Evolutionary conservation across 2,329 filamentous ascomycete genomes (phyloP).

Genomic region (Allantophomopsis lycopodina): DNA sequence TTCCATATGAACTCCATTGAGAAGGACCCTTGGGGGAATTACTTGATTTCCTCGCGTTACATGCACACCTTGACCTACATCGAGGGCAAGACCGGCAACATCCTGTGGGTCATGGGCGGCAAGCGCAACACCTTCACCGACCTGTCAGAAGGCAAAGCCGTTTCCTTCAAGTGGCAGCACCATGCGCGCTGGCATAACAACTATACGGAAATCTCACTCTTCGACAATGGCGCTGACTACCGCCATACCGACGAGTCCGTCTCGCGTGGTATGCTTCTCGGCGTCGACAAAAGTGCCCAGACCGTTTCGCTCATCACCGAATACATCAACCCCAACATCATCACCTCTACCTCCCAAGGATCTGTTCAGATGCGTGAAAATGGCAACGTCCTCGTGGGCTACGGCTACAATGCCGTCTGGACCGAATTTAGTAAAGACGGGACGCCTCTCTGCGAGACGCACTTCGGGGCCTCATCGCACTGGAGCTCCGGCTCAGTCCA

Average conservation of each 20-base stretch:
- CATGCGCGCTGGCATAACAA: conserved; percentile 30
- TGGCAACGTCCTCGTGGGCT: conserved; percentile 5
- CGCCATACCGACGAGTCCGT: conserved; percentile 3
- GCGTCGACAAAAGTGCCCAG: conserved; percentile 2
- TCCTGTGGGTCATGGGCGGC: conserved; percentile 37
- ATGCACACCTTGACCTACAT: conserved; percentile 26
- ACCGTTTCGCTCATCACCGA: conserved; percentile 3
- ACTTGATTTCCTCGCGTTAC: conserved; percentile 27
- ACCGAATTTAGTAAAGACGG: conserved; percentile 10
- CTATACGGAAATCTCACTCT: conserved; percentile 24
- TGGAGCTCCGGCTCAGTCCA: conserved; percentile 13
- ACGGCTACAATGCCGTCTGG: conserved; percentile 2
- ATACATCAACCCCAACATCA: conserved; percentile 1
- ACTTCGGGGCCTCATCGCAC: conserved; percentile 16
- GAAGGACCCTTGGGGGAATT: conserved; percentile 30
- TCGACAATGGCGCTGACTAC: conserved; percentile 26
- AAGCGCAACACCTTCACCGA: conserved; percentile 27
- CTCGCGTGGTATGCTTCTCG: conserved; percentile 1
- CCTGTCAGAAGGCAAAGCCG: conserved; percentile 25
- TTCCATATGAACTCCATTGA: conserved; percentile 41
- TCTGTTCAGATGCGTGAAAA: conserved; percentile 4
- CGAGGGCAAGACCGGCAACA: conserved; percentile 26
- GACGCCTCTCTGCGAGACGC: conserved; percentile 19
- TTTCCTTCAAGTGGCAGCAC: conserved; percentile 35
- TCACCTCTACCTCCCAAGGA: conserved; percentile 6